Evolutionary conservation across 306 rosid species (phyloP).

Genomic region (Fagus sylvatica): DNA sequence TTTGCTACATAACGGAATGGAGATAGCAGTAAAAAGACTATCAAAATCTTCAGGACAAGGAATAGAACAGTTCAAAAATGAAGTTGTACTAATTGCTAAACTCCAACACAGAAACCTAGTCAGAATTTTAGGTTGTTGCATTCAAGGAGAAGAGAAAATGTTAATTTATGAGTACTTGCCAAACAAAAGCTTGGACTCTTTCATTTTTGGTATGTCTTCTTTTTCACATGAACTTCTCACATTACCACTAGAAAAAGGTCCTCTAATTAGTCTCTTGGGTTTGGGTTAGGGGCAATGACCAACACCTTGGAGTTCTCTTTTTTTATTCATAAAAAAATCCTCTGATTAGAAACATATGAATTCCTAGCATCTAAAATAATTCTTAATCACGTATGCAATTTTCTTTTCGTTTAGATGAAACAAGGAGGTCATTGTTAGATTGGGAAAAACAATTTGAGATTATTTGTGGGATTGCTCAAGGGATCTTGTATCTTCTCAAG

Average conservation of each 20-base stretch:
- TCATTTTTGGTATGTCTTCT: slow-evolving; percentile 33
- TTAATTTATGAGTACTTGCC: slow-evolving; percentile 46
- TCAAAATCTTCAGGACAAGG: slow-evolving; percentile 46
- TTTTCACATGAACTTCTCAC: no score
- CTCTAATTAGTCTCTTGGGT: no score
- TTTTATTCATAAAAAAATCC: no score
- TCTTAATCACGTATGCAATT: background rate
- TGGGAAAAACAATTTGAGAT: background rate
- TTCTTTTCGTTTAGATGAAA: background rate
- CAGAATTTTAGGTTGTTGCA: slow-evolving; percentile 40
- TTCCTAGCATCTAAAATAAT: no score
- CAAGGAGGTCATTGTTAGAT: background rate
- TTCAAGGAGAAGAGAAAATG: slow-evolving; percentile 37
- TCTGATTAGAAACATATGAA: no score
- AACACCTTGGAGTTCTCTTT: no score
- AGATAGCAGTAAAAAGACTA: slow-evolving; percentile 42
- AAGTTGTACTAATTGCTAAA: slow-evolving; percentile 32
- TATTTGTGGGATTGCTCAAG: background rate
- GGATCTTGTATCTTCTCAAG: background rate
- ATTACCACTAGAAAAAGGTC: no score
- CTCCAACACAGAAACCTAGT: slow-evolving; percentile 53
- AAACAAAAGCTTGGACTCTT: slow-evolving; percentile 43
- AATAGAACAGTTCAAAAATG: slow-evolving; percentile 36
- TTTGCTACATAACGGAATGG: slow-evolving; percentile 24
- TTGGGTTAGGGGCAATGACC: no score